A percentile compares a stretch with the other conserved stretches of the same genome.
These are phyloP conservation scores for Candida silvatica DNA, from an alignment of 805 yeast genomes.

Conservation along the genomic window DNA sequence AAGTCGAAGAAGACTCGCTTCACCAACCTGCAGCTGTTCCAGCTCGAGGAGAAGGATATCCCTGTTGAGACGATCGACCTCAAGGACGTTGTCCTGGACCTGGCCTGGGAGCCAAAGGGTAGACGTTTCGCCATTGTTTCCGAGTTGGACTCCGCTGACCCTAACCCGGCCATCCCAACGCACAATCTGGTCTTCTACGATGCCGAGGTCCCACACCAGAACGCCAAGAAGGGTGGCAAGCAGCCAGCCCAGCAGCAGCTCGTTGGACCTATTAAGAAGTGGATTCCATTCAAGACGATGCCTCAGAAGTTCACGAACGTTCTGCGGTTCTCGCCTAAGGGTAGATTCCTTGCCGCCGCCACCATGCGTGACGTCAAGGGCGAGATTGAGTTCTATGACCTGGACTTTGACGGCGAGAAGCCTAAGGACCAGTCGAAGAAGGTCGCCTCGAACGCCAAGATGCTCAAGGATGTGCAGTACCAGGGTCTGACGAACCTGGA, in stretches of 20 bases:
- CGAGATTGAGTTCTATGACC: constrained; percentile 78
- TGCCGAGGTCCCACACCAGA: constrained; percentile 55
- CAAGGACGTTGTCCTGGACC: constrained; percentile 77
- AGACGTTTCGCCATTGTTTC: constrained; percentile 81
- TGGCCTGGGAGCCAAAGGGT: constrained; percentile 94
- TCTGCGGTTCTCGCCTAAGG: constrained; percentile 84
- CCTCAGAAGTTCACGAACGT: constrained; percentile 62
- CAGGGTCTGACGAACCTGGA: constrained; percentile 73
- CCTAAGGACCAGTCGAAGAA: constrained; percentile 34
- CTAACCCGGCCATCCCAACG: constrained; percentile 56
- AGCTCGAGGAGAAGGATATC: constrained; percentile 76
- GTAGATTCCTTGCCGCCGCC: constrained; percentile 66
- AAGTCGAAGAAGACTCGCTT: constrained; percentile 88
- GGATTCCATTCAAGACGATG: constrained; percentile 46
- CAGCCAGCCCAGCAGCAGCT: constrained; percentile 19
- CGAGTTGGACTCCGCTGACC: constrained; percentile 39
- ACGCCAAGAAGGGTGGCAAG: constrained; percentile 30
- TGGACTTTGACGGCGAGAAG: constrained; percentile 67
- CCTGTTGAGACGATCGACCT: constrained; percentile 94
- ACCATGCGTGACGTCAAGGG: constrained; percentile 35
- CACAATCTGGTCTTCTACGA: constrained; percentile 72
- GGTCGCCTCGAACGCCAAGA: constrained; percentile 49
- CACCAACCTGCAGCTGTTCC: constrained; percentile 88
- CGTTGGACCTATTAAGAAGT: constrained; percentile 17
- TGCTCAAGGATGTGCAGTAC: constrained; percentile 54